These are phyloP conservation scores for Botryotinia convoluta DNA, from an alignment of 2,329 filamentous ascomycete genomes.

Conservation along the genomic window DNA sequence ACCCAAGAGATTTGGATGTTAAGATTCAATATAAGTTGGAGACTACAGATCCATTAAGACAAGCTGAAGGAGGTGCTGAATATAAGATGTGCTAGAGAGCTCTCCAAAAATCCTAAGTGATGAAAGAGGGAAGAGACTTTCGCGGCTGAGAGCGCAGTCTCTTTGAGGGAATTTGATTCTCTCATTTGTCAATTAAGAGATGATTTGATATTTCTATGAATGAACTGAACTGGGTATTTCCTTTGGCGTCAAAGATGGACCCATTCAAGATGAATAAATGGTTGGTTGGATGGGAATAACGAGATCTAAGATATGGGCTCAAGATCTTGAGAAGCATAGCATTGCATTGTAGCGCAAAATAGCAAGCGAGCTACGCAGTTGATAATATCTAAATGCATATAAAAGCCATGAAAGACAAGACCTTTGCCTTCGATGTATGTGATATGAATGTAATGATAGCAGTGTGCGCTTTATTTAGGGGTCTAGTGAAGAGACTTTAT, in stretches of 20 bases:
- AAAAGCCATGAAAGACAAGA: background rate
- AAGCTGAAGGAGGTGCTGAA: constrained; percentile 65
- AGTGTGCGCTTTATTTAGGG: background rate
- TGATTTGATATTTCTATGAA: constrained; percentile 7
- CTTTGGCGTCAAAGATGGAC: constrained; percentile 14
- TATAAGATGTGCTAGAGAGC: constrained; percentile 72
- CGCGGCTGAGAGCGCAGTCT: constrained; percentile 39
- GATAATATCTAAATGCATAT: constrained; percentile 2
- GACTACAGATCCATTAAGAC: constrained; percentile 69
- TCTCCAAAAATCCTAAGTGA: background rate
- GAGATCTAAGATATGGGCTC: constrained; percentile 2
- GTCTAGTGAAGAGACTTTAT: background rate
- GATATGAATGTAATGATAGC: background rate
- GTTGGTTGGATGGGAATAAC: constrained; percentile 8
- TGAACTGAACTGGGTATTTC: constrained; percentile 9
- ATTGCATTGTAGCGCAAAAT: background rate
- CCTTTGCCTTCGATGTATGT: background rate
- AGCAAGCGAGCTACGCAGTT: background rate
- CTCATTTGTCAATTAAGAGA: constrained; percentile 1
- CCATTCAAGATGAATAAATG: constrained; percentile 8
- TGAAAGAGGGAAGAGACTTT: constrained; percentile 27
- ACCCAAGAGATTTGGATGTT: constrained; percentile 93
- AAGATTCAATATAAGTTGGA: constrained; percentile 78
- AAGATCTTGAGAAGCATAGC: background rate
- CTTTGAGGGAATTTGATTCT: constrained; percentile 19